phyloP scores from a whole-genome alignment of 2,329 filamentous ascomycete species.

The Xylaria digitata region DNA sequence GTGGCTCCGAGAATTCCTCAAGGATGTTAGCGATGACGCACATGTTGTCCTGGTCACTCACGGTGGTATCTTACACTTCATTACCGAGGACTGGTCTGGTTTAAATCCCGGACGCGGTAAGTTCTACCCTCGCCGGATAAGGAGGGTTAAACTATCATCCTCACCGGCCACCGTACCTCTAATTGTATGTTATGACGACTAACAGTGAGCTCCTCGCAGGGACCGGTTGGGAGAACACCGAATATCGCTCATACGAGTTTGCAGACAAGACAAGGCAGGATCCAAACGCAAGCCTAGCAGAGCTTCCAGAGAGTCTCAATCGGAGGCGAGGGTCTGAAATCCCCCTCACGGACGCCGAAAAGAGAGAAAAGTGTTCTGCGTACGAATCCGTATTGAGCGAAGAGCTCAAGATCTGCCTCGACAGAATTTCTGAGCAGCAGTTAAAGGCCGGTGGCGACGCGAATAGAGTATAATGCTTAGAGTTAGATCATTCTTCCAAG shows the following conservation, averaged over 20 bases:
- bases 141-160: background rate
- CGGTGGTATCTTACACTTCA: constrained; percentile 84
- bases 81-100: constrained; percentile 84
- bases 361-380: constrained; percentile 56
- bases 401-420: constrained; percentile 24
- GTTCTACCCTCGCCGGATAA: constrained; percentile 36
- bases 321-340: constrained; percentile 56
- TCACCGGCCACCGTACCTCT: background rate
- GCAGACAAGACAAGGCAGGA: constrained; percentile 63
- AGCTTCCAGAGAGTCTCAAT: constrained; percentile 62
- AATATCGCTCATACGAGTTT: constrained; percentile 76
- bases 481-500: background rate
- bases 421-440: constrained; percentile 16
- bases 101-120: constrained; percentile 57
- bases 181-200: background rate
- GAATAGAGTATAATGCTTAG: constrained; percentile 6
- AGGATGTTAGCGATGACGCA: constrained; percentile 59
- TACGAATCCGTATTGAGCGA: constrained; percentile 45
- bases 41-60: constrained; percentile 84
- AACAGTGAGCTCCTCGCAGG: constrained; percentile 56
- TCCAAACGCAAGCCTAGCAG: constrained; percentile 58
- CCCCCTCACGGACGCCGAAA: constrained; percentile 59
- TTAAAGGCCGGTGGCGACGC: background rate
- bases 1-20: constrained; percentile 64
- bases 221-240: constrained; percentile 80